Evolutionary conservation across 2,329 filamentous ascomycete species (phyloP).

Genomic region (Fusarium duplospermum): DNA sequence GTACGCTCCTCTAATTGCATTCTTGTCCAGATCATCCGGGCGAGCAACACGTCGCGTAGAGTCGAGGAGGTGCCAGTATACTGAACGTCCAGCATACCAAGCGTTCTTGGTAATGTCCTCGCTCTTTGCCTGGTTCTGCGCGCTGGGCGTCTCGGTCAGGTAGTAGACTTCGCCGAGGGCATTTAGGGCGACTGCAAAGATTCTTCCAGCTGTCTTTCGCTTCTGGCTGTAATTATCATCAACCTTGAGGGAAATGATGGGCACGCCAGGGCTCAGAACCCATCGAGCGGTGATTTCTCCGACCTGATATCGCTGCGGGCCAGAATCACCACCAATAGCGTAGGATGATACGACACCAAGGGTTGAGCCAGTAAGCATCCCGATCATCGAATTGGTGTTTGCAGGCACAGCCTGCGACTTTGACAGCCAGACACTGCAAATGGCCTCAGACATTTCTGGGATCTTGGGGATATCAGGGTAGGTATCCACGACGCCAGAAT

Average conservation of each 20-base stretch:
- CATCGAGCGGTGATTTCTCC: constrained; percentile 89
- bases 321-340: constrained; percentile 71
- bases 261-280: constrained; percentile 92
- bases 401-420: constrained; percentile 80
- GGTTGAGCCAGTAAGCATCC: constrained; percentile 86
- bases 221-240: constrained; percentile 84
- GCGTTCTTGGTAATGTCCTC: constrained; percentile 73
- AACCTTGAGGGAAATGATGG: constrained; percentile 84
- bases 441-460: constrained; percentile 74
- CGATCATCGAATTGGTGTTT: constrained; percentile 80
- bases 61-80: constrained; percentile 85
- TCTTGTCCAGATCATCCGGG: constrained; percentile 78
- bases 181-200: constrained; percentile 95
- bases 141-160: constrained; percentile 76
- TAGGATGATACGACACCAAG: constrained; percentile 86
- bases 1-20: constrained; percentile 77
- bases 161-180: constrained; percentile 93
- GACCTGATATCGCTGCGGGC: constrained; percentile 72
- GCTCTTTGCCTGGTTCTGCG: constrained; percentile 59
- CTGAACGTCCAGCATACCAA: constrained; percentile 83
- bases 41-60: constrained; percentile 77
- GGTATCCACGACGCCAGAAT: constrained; percentile 69
- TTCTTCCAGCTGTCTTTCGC: constrained; percentile 75
- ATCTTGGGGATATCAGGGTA: constrained; percentile 82
- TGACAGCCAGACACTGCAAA: constrained; percentile 89